A percentile compares a stretch with the other conserved stretches of the same genome.
Evolutionary conservation across 2,329 filamentous ascomycete genomes (phyloP).

Genomic region (Claviceps pazoutovae): DNA sequence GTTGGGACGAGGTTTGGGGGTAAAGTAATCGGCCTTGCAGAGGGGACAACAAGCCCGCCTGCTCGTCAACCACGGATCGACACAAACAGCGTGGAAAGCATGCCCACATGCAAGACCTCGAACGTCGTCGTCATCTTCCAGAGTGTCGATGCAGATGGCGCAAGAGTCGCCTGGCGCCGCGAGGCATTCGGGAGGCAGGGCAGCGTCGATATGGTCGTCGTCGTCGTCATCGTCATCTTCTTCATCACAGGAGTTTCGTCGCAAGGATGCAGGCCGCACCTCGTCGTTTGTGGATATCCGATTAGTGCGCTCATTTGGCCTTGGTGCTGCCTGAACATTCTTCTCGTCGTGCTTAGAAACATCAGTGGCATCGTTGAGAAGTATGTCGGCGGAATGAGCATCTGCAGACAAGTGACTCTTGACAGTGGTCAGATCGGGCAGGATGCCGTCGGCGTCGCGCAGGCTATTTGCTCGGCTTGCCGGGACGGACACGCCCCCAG

Average conservation of each 20-base stretch:
- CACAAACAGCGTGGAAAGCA: constrained; percentile 88
- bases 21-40: constrained; percentile 96
- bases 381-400: constrained; percentile 10
- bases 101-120: constrained; percentile 93
- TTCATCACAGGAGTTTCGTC: constrained; percentile 33
- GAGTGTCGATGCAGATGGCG: constrained; percentile 86
- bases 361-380: constrained; percentile 7
- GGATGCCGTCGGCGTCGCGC: constrained; percentile 47
- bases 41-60: constrained; percentile 90
- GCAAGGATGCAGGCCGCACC: constrained; percentile 16
- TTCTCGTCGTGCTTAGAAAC: constrained; percentile 9
- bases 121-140: constrained; percentile 93
- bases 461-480: constrained; percentile 62
- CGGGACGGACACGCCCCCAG: constrained; percentile 67
- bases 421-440: constrained; percentile 25
- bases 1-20: constrained; percentile 67
- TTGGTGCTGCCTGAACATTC: constrained; percentile 7
- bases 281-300: constrained; percentile 14
- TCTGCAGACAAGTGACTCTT: constrained; percentile 30
- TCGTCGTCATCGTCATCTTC: constrained; percentile 44
- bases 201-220: constrained; percentile 61
- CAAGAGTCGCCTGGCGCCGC: constrained; percentile 80
- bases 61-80: constrained; percentile 93
- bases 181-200: constrained; percentile 67
- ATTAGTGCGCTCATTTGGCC: constrained; percentile 7